Conservation (phyloP, 345 rosid genomes). For the Sonneratia caseolaris region DNA sequence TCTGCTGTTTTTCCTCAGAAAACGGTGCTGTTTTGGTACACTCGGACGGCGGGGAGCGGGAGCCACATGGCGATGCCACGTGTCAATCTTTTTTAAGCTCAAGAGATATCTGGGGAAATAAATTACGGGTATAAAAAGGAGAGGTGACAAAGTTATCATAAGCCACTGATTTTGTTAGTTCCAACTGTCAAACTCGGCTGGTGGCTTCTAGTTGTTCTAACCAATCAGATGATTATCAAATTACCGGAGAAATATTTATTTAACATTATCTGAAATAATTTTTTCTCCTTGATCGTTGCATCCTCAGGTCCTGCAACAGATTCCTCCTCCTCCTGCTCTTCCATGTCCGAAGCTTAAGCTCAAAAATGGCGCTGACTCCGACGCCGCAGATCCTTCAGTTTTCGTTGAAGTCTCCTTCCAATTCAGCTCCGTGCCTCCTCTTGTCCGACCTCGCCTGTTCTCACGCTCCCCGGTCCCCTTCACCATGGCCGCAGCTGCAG, state of each 20-base stretch:
- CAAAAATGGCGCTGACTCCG: slow-evolving; percentile 15
- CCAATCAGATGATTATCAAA: background rate
- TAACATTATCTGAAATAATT: background rate
- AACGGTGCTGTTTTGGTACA: too few species aligned
- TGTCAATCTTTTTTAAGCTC: too few species aligned
- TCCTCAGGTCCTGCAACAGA: background rate
- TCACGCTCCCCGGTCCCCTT: slow-evolving; percentile 5
- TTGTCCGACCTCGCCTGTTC: slow-evolving; percentile 12
- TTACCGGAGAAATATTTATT: background rate
- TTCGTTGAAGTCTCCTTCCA: slow-evolving; percentile 25
- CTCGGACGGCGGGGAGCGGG: too few species aligned
- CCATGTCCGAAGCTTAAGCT: slow-evolving; percentile 2
- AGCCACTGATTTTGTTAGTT: too few species aligned
- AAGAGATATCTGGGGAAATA: too few species aligned
- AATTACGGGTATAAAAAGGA: too few species aligned
- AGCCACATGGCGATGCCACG: too few species aligned
- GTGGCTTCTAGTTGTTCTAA: background rate
- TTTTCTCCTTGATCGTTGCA: background rate
- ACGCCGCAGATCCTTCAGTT: slow-evolving; percentile 23
- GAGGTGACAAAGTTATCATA: too few species aligned
- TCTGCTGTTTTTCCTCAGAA: too few species aligned
- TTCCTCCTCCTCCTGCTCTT: background rate
- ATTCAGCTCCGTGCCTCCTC: slow-evolving; percentile 27
- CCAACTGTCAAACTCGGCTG: too few species aligned
- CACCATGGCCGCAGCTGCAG: slow-evolving; percentile 27